These are phyloP conservation scores for Diaporthe aspalathi DNA, from an alignment of 2,329 filamentous ascomycete genomes.

Conservation along the genomic window DNA sequence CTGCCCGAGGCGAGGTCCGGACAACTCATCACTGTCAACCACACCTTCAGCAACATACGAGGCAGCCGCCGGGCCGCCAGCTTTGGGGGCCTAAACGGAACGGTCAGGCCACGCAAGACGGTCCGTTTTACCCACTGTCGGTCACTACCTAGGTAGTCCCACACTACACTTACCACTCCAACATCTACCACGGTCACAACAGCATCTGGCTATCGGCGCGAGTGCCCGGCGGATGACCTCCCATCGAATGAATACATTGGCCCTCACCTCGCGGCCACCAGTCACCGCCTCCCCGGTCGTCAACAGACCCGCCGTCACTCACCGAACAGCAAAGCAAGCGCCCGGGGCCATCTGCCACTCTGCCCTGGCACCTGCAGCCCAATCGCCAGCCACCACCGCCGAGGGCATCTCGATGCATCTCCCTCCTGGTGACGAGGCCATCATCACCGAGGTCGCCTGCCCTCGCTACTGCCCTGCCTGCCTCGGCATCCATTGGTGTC, in stretches of 20 bases:
- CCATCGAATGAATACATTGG: not conserved
- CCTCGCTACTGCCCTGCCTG: not conserved
- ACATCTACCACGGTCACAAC: not conserved
- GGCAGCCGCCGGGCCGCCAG: conserved; percentile 7
- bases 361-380: not conserved
- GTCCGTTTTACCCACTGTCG: too few relatives aligned
- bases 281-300: not conserved
- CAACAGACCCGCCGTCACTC: not conserved
- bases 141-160: too few relatives aligned
- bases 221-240: conserved; percentile 13
- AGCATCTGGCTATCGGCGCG: conserved; percentile 1
- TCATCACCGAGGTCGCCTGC: not conserved
- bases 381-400: conserved; percentile 3
- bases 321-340: conserved; percentile 3
- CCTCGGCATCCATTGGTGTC: not conserved
- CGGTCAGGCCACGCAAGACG: conserved; percentile 5
- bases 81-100: not conserved
- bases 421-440: conserved; percentile 4
- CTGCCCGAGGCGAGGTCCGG: conserved; percentile 33
- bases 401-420: not conserved
- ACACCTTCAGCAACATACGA: conserved; percentile 25
- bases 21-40: conserved; percentile 38
- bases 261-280: not conserved
- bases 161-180: not conserved
- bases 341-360: not conserved